Percentiles rank a stretch among this genome's conserved stretches.
Evolutionary conservation across 176 grass and related monocot species (phyloP).

Genomic region (Avena atlantica): DNA sequence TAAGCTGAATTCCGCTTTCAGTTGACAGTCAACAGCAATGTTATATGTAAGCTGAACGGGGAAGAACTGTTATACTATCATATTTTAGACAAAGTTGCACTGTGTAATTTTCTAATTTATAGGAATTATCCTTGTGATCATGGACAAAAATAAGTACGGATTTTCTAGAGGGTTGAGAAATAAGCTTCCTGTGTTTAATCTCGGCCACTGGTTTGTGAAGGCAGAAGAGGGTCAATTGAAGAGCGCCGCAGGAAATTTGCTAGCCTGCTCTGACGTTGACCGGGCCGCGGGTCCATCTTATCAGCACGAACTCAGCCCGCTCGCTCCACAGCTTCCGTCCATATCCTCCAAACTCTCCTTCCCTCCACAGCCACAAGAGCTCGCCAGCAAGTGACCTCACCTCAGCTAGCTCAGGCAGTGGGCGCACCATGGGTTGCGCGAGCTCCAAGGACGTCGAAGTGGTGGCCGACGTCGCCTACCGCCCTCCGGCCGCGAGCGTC

Average conservation of each 20-base stretch:
- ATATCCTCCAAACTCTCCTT: conserved; percentile 21
- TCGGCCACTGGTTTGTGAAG: conserved; percentile 11
- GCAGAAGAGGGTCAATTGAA: not conserved
- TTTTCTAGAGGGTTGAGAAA: not conserved
- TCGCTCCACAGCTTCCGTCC: conserved; percentile 43
- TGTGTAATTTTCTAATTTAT: not conserved
- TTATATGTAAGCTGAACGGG: not conserved
- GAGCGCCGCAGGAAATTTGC: not conserved
- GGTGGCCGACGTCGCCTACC: conserved; percentile 62
- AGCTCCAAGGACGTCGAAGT: conserved; percentile 61
- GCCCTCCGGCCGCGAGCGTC: conserved; percentile 75
- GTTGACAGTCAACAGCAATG: not conserved
- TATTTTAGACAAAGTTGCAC: not conserved
- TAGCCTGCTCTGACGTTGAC: conserved; percentile 20
- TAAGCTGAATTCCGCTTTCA: not conserved
- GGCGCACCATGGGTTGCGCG: conserved; percentile 71
- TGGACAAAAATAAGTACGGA: not conserved
- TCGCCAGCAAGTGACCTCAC: not conserved
- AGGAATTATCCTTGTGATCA: not conserved
- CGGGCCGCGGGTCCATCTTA: conserved; percentile 10
- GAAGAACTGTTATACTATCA: not conserved
- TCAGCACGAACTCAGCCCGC: not conserved
- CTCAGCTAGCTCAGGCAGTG: not conserved
- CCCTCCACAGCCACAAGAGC: conserved; percentile 10
- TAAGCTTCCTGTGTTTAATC: not conserved